phyloP scores from a whole-genome alignment of 176 grass and related monocot species.

The Carex kokanica region DNA sequence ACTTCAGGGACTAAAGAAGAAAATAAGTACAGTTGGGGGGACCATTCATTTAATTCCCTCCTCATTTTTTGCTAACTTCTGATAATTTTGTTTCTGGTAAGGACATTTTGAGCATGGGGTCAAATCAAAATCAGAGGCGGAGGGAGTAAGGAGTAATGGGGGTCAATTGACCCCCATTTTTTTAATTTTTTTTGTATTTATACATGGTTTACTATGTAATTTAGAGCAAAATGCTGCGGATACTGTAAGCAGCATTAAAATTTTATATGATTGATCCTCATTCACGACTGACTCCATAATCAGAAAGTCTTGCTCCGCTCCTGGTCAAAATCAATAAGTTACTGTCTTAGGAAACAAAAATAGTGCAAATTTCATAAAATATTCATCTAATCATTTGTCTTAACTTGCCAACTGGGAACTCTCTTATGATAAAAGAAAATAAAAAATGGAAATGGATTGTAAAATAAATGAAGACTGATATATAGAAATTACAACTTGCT shows the following conservation, averaged over 20 bases:
- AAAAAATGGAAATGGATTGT: neutral
- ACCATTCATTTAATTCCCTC: neutral
- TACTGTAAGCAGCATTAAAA: too few species aligned
- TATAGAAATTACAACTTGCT: neutral
- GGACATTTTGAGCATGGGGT: neutral
- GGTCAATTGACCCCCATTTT: too few species aligned
- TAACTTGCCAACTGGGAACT: neutral
- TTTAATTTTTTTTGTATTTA: too few species aligned
- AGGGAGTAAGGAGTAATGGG: too few species aligned
- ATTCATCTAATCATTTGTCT: neutral
- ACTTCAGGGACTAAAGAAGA: neutral
- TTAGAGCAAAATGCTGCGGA: too few species aligned
- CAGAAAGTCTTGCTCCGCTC: too few species aligned
- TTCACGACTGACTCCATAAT: too few species aligned
- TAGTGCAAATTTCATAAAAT: neutral
- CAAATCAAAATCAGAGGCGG: neutral
- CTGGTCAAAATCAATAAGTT: neutral
- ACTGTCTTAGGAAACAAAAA: neutral
- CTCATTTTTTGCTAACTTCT: neutral
- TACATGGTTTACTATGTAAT: too few species aligned
- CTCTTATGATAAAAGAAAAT: neutral
- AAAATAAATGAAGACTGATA: neutral
- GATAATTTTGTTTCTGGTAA: neutral
- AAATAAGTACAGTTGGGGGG: neutral
- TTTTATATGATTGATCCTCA: too few species aligned